A percentile compares a stretch with the other conserved stretches of the same genome.
Evolutionary conservation across 2,329 filamentous ascomycete genomes (phyloP).

Genomic region (Pseudophaeomoniella oleicola): DNA sequence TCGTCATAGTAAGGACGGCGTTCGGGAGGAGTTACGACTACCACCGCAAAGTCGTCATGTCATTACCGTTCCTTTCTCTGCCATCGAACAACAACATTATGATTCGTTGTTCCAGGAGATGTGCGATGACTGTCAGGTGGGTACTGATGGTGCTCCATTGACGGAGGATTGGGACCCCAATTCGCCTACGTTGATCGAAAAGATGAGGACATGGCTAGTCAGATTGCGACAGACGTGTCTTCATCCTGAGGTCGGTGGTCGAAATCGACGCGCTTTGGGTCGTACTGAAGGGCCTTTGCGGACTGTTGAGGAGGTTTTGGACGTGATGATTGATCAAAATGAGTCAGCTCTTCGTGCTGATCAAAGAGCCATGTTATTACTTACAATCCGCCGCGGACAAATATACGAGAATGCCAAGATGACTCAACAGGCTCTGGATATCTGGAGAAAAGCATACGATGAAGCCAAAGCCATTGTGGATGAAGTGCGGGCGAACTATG

Average conservation of each 20-base stretch:
- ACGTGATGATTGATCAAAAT: constrained; percentile 81
- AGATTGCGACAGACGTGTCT: constrained; percentile 69
- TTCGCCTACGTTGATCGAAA: constrained; percentile 40
- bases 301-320: constrained; percentile 74
- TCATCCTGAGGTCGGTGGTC: constrained; percentile 65
- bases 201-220: constrained; percentile 67
- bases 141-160: constrained; percentile 47
- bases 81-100: constrained; percentile 85
- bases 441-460: constrained; percentile 49
- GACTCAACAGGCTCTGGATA: constrained; percentile 49
- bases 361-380: constrained; percentile 50
- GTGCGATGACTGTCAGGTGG: constrained; percentile 53
- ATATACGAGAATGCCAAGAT: constrained; percentile 60
- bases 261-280: constrained; percentile 49
- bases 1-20: constrained; percentile 70
- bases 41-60: constrained; percentile 76
- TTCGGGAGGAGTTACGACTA: constrained; percentile 63
- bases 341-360: constrained; percentile 52
- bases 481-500: constrained; percentile 39
- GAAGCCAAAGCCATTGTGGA: constrained; percentile 36
- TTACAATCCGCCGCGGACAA: constrained; percentile 57
- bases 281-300: constrained; percentile 55
- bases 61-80: constrained; percentile 78
- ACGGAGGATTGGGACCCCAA: constrained; percentile 50
- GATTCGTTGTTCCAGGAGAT: constrained; percentile 60